These are phyloP conservation scores for Beauveria medogensis DNA, from an alignment of 2,329 filamentous ascomycete species.

Conservation along the genomic window DNA sequence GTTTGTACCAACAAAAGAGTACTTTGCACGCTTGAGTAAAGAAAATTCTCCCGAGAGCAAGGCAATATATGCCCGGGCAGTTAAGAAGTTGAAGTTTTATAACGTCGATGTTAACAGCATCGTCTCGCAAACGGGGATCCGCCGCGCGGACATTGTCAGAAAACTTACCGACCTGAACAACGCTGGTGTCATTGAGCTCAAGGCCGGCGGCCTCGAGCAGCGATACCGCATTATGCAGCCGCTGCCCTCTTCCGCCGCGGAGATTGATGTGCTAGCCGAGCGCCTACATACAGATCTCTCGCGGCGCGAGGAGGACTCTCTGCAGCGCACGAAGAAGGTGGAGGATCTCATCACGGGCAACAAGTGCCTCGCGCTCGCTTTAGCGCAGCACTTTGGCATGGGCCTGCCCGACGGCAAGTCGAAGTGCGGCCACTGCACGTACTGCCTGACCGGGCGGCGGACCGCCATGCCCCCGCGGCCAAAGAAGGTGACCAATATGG, in stretches of 20 bases:
- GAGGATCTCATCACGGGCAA: conserved; percentile 43
- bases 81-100: conserved; percentile 33
- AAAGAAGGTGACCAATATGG: conserved; percentile 29
- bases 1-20: conserved; percentile 31
- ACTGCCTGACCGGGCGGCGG: conserved; percentile 20
- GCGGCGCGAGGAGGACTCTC: conserved; percentile 41
- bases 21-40: conserved; percentile 21
- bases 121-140: conserved; percentile 22
- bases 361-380: conserved; percentile 41
- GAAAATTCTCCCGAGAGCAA: conserved; percentile 34
- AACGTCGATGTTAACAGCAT: conserved; percentile 40
- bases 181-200: conserved; percentile 39
- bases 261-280: conserved; percentile 37
- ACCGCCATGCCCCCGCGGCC: conserved; percentile 32
- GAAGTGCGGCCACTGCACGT: conserved; percentile 49
- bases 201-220: conserved; percentile 42
- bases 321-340: conserved; percentile 42
- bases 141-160: conserved; percentile 40
- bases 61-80: conserved; percentile 34
- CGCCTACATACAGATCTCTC: conserved; percentile 43
- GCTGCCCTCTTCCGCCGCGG: conserved; percentile 33
- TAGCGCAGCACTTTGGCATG: conserved; percentile 53
- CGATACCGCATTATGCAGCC: conserved; percentile 42
- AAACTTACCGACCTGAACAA: conserved; percentile 49
- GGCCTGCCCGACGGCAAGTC: conserved; percentile 31